Base-by-base conservation (phyloP, 805 yeast genomes). In the Starmerella etchellsii region DNA sequence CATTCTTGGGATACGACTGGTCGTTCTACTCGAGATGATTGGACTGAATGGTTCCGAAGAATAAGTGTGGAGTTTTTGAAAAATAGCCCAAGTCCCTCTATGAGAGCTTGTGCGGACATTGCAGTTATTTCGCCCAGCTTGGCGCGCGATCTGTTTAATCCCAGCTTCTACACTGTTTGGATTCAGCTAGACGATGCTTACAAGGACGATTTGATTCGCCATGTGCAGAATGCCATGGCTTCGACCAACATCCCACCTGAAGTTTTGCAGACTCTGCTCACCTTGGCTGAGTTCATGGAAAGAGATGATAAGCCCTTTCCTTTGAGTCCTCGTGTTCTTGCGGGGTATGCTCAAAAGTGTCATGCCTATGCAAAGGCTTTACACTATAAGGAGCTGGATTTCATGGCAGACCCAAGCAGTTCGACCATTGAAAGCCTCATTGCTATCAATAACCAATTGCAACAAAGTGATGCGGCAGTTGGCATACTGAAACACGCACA, bases 331-430 rank as follows among this genome's bases (percentile, higher is more conserved):
- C 74, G 87, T 3, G 81, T 93, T 0, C 65, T 91, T 44, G 94
- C 96, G 3, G 84, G 78, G 51, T 88, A 85, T 56, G 95, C 97
- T 3, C 94, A 83, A 55, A 70, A 91, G 46, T 83, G 95, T 49
- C 98, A 93, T 61, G 97, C 96, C 1, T 93, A 83, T 62, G 98
- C 98, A 3, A 91, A 93, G 55, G 95, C 97, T 0, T 66, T 91
- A 43, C 97, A 93, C 57, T 91, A 91, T 60, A 87, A 88, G 59
- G 99, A 91, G 57, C 66, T 85, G 14, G 98, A 91, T 53, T 91
- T 88, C 54, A 81, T 85, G 53, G 88, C 84, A 51, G 95, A 87
- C 51, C 94, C 96, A 2, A 74, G 87, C 1, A 78, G 94, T 0
- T 79, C 88, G 6, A 85, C 95, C 0, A 84, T 91, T 47, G 99